phyloP scores from a whole-genome alignment of 2,329 filamentous ascomycete genomes.

The Xylaria hypoxylon region DNA sequence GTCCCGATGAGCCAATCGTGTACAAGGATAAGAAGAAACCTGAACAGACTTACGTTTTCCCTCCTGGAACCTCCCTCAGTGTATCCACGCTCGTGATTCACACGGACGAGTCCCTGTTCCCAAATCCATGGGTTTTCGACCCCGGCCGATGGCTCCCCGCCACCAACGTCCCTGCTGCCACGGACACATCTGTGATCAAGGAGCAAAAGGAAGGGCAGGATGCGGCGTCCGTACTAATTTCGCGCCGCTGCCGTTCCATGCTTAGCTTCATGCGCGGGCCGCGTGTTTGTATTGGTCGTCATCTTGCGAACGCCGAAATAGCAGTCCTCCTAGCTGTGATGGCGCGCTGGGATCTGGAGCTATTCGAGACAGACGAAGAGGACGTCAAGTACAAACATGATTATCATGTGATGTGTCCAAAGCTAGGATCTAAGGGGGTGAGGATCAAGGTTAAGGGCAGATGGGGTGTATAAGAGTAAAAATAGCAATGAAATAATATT shows the following conservation, averaged over 20 bases:
- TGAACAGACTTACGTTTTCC: slow-evolving; percentile 40
- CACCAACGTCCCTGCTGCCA: not conserved
- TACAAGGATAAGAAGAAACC: slow-evolving; percentile 34
- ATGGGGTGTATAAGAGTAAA: slow-evolving; percentile 7
- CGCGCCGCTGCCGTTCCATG: slow-evolving; percentile 26
- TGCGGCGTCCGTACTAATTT: not conserved
- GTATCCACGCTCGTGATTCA: slow-evolving; percentile 27
- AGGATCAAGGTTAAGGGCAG: slow-evolving; percentile 29
- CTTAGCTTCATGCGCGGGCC: slow-evolving; percentile 48
- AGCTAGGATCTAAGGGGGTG: slow-evolving; percentile 38
- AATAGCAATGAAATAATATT: too few species aligned
- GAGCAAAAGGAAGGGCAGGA: not conserved
- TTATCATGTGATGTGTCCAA: slow-evolving; percentile 40
- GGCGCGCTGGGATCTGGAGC: slow-evolving; percentile 48
- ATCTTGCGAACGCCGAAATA: slow-evolving; percentile 51
- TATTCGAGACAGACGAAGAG: slow-evolving; percentile 45
- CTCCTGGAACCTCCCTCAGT: slow-evolving; percentile 39
- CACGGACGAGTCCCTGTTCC: slow-evolving; percentile 28
- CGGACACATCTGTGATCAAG: not conserved
- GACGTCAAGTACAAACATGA: slow-evolving; percentile 45
- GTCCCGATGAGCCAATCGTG: slow-evolving; percentile 40
- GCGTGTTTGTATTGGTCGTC: slow-evolving; percentile 56
- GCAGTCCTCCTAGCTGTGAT: slow-evolving; percentile 46
- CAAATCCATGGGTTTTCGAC: slow-evolving; percentile 23
- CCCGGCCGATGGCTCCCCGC: slow-evolving; percentile 23